Evolutionary conservation across 371 early-diverging fungal genomes (phyloP).

Genomic region (Mucor plumbeus): DNA sequence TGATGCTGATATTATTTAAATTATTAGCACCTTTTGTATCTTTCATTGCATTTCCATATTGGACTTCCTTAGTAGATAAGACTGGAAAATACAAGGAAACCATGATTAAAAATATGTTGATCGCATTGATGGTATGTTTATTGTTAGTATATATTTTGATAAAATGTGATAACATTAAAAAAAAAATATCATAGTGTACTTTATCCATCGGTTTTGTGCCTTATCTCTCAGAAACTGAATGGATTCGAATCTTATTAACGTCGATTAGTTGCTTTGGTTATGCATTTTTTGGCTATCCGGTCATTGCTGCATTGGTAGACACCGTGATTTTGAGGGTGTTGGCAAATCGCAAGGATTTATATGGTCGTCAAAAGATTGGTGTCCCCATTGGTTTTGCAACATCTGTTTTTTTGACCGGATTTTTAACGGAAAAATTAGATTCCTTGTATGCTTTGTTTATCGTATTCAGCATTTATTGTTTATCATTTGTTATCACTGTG

Average conservation of each 20-base stretch:
- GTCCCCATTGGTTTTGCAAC: slow-evolving; percentile 41
- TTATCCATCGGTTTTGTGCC: slow-evolving; percentile 37
- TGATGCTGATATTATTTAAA: background rate
- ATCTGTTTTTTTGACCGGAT: slow-evolving; percentile 40
- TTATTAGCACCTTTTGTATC: slow-evolving; percentile 42
- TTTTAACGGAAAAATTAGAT: slow-evolving; percentile 30
- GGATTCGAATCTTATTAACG: slow-evolving; percentile 26
- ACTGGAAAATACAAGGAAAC: slow-evolving; percentile 34
- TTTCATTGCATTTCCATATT: slow-evolving; percentile 42
- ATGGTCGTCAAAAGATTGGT: slow-evolving; percentile 43
- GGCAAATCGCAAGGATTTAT: slow-evolving; percentile 35
- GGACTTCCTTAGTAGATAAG: slow-evolving; percentile 38
- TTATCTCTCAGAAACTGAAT: slow-evolving; percentile 21
- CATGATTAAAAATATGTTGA: slow-evolving; percentile 40
- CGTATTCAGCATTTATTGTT: slow-evolving; percentile 24
- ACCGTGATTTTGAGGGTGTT: slow-evolving; percentile 32
- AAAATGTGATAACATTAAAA: slow-evolving; percentile 6
- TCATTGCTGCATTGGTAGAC: slow-evolving; percentile 39
- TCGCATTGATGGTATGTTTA: slow-evolving; percentile 33
- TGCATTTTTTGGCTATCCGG: slow-evolving; percentile 45
- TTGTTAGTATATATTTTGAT: slow-evolving; percentile 21
- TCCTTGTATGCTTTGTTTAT: slow-evolving; percentile 37
- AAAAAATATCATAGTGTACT: slow-evolving; percentile 28
- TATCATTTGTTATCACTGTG: slow-evolving; percentile 31
- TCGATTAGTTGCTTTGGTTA: slow-evolving; percentile 40